phyloP scores from a whole-genome alignment of 2,329 filamentous ascomycete species.

The Penicillium sp. region DNA sequence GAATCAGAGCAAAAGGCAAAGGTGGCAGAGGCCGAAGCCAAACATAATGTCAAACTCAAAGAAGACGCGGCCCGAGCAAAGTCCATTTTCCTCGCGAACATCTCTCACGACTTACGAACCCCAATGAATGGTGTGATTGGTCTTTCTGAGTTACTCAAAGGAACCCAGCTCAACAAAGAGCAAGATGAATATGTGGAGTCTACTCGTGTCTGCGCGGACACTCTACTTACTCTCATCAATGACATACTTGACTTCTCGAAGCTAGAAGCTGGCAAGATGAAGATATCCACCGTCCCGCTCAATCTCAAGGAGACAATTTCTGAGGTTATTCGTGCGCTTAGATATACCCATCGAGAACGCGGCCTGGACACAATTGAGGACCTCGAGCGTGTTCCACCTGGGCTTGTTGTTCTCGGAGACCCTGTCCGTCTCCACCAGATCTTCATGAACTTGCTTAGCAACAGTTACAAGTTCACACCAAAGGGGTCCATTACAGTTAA shows the following conservation, averaged over 20 bases:
- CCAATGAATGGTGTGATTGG: conserved; percentile 94
- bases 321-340: conserved; percentile 66
- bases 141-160: conserved; percentile 65
- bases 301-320: conserved; percentile 71
- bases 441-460: conserved; percentile 78
- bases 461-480: conserved; percentile 93
- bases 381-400: conserved; percentile 62
- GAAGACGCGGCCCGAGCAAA: conserved; percentile 74
- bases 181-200: conserved; percentile 67
- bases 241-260: conserved; percentile 92
- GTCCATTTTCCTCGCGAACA: conserved; percentile 96
- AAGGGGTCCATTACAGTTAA: conserved; percentile 83
- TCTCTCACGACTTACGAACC: conserved; percentile 85
- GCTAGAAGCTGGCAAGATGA: conserved; percentile 83
- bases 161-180: conserved; percentile 59
- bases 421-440: conserved; percentile 84
- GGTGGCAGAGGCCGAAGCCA: conserved; percentile 65
- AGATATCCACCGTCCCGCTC: conserved; percentile 82
- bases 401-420: conserved; percentile 77
- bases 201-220: conserved; percentile 70
- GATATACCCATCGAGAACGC: conserved; percentile 66
- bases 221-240: conserved; percentile 84
- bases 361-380: conserved; percentile 66
- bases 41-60: conserved; percentile 68
- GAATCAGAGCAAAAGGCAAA: conserved; percentile 69